A percentile compares a stretch with the other conserved stretches of the same genome.
Conservation (phyloP, 192 early-diverging fungal species). For the Podila epicladia region DNA sequence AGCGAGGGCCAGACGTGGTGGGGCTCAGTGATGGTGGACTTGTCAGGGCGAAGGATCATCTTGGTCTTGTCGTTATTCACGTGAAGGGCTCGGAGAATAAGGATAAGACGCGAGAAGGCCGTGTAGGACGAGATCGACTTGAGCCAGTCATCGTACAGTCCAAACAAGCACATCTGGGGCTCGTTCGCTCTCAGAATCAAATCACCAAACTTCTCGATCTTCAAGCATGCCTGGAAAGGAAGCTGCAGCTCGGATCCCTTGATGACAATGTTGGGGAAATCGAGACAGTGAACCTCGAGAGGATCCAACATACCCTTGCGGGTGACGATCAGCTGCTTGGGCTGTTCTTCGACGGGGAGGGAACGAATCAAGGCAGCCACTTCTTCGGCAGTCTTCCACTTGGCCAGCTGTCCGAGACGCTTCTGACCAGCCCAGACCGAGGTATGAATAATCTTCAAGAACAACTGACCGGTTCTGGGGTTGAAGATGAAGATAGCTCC, state of each 20-base stretch:
- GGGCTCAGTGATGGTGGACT: constrained; percentile 89
- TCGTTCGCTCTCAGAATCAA: constrained; percentile 98
- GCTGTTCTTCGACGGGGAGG: constrained; percentile 98
- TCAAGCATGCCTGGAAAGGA: constrained; percentile 97
- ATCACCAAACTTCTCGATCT: constrained; percentile 99
- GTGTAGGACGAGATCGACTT: constrained; percentile 95
- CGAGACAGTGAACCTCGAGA: constrained; percentile 87
- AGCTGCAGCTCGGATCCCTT: constrained; percentile 97
- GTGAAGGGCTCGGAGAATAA: constrained; percentile 96
- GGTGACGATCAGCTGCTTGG: constrained; percentile 99
- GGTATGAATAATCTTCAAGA: constrained; percentile 99
- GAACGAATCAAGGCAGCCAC: constrained; percentile 99
- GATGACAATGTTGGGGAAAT: constrained; percentile 99
- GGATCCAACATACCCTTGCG: constrained; percentile 99
- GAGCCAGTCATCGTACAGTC: constrained; percentile 98
- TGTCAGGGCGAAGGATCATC: constrained; percentile 95
- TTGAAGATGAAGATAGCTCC: constrained; percentile 99
- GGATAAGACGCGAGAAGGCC: constrained; percentile 95
- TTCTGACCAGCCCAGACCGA: constrained; percentile 99
- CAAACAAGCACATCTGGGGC: constrained; percentile 94
- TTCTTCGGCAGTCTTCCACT: constrained; percentile 99
- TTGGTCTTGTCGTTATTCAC: constrained; percentile 99
- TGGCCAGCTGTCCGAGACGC: constrained; percentile 98
- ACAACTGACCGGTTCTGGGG: constrained; percentile 97
- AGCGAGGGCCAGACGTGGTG: constrained; percentile 99